Evolutionary conservation across 2,329 filamentous ascomycete species (phyloP).

Genomic region (Ascochyta koolunga): DNA sequence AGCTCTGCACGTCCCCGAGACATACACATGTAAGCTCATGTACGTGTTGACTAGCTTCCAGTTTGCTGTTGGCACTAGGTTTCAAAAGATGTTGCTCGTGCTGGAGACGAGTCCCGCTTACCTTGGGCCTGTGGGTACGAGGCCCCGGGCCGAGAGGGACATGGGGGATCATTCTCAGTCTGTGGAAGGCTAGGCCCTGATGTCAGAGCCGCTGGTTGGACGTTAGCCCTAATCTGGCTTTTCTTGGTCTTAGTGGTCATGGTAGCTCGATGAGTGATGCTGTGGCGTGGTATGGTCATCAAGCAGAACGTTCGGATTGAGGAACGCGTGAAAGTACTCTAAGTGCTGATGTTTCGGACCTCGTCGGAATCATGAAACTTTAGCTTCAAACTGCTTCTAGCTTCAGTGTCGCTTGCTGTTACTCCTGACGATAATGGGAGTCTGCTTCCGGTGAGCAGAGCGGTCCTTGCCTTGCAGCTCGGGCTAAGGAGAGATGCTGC

Average conservation of each 20-base stretch:
- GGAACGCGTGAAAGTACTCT: not conserved
- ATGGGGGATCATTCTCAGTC: not conserved
- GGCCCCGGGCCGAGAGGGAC: conserved; percentile 1
- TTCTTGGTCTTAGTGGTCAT: not conserved
- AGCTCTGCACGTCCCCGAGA: conserved; percentile 8
- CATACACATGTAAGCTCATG: not conserved
- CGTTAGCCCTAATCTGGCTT: not conserved
- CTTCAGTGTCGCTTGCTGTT: not conserved
- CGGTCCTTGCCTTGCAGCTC: not conserved
- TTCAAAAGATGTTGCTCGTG: not conserved
- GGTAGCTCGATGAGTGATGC: not conserved
- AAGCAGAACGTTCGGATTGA: not conserved
- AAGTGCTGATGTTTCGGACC: not conserved
- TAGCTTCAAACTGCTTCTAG: too few relatives aligned
- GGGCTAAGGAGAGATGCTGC: not conserved
- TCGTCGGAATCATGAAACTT: too few relatives aligned
- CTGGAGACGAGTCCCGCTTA: not conserved
- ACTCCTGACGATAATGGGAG: too few relatives aligned
- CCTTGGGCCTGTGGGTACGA: not conserved
- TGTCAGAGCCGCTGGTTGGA: not conserved
- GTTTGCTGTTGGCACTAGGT: too few relatives aligned
- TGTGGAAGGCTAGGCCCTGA: not conserved
- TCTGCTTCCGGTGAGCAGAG: too few relatives aligned
- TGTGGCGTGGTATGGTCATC: not conserved
- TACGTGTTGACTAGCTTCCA: not conserved